A percentile compares a stretch with the other conserved stretches of the same genome.
phyloP scores from a whole-genome alignment of 441 rosid genomes.

The Populus hybrid region DNA sequence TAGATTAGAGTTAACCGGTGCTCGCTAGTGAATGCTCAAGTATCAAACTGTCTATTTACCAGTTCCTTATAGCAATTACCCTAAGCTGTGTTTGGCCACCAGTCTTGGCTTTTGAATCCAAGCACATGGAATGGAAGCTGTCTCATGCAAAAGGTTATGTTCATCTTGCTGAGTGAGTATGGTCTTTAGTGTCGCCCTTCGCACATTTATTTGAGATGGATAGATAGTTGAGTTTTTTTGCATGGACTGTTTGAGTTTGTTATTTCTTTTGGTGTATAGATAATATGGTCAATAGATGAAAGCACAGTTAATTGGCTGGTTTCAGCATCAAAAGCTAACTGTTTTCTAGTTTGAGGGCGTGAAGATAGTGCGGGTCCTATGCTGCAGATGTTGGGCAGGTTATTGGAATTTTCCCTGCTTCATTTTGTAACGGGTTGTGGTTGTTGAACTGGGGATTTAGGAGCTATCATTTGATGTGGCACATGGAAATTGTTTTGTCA shows the following conservation, averaged over 20 bases:
- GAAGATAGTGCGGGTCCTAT: background rate
- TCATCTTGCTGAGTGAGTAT: background rate
- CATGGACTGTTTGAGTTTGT: background rate
- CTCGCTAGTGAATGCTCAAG: background rate
- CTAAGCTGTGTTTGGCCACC: background rate
- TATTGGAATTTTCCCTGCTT: background rate
- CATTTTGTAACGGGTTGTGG: background rate
- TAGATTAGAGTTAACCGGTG: background rate
- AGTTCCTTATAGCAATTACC: constrained; percentile 4
- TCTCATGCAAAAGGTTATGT: background rate
- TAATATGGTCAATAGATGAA: background rate
- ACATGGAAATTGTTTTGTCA: background rate
- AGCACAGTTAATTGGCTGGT: background rate
- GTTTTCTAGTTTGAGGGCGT: background rate
- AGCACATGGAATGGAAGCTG: background rate
- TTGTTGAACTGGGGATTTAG: background rate
- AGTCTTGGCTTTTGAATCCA: background rate
- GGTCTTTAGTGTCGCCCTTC: background rate
- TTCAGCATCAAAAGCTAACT: background rate
- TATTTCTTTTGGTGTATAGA: background rate
- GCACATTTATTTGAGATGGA: background rate
- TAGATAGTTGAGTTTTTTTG: background rate
- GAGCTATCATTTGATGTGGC: background rate
- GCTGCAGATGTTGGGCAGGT: background rate
- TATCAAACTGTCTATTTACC: background rate